These are phyloP conservation scores for Aspergillus aculeatinus DNA, from an alignment of 2,329 filamentous ascomycete genomes.

Conservation along the genomic window DNA sequence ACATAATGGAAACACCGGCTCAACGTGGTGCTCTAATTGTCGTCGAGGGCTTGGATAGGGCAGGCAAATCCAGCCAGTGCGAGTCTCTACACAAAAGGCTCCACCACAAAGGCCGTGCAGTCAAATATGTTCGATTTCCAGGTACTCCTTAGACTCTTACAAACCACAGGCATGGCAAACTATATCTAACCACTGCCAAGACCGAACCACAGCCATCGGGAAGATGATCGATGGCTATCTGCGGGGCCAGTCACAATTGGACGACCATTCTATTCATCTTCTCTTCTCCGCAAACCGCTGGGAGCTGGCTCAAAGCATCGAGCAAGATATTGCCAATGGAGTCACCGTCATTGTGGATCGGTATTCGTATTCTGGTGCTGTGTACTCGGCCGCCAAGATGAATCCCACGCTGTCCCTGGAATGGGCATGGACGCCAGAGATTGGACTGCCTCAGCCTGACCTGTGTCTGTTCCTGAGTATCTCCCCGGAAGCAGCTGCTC, in stretches of 20 bases:
- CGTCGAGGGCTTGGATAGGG: slow-evolving; percentile 84
- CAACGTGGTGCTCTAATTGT: slow-evolving; percentile 72
- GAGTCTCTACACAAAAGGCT: slow-evolving; percentile 61
- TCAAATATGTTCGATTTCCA: slow-evolving; percentile 65
- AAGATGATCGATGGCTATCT: slow-evolving; percentile 85
- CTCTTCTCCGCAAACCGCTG: slow-evolving; percentile 89
- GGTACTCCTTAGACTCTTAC: slow-evolving; percentile 42
- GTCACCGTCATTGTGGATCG: slow-evolving; percentile 82
- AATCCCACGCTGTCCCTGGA: slow-evolving; percentile 66
- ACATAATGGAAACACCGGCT: slow-evolving; percentile 13
- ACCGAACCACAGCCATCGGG: slow-evolving; percentile 79
- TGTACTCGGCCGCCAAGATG: slow-evolving; percentile 87
- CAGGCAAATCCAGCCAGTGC: slow-evolving; percentile 91
- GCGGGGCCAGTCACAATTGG: slow-evolving; percentile 67
- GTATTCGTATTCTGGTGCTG: slow-evolving; percentile 92
- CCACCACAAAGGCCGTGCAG: slow-evolving; percentile 49
- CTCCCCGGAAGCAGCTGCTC: slow-evolving; percentile 67
- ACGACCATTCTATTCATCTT: slow-evolving; percentile 86
- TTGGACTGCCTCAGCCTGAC: slow-evolving; percentile 84
- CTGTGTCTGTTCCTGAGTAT: slow-evolving; percentile 84
- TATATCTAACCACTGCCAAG: slow-evolving; percentile 45
- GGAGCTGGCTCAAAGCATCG: slow-evolving; percentile 58
- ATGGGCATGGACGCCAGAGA: slow-evolving; percentile 83
- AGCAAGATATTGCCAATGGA: slow-evolving; percentile 58
- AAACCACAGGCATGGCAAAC: not conserved